Conservation (phyloP, 2,329 filamentous ascomycete genomes). For the Botrytis byssoidea region DNA sequence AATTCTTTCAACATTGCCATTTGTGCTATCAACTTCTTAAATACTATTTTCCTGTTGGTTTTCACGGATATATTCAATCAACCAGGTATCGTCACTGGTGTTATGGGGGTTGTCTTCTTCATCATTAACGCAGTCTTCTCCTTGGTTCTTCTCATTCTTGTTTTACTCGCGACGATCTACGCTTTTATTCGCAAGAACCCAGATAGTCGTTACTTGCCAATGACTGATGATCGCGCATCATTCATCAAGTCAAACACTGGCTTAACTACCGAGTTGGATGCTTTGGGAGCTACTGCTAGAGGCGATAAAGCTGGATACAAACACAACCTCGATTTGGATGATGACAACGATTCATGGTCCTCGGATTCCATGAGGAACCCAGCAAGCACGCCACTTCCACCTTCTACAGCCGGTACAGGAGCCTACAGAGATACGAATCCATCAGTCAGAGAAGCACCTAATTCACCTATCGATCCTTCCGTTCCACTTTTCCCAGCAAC, state of each 20-base stretch:
- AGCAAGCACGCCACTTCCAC: slow-evolving; percentile 40
- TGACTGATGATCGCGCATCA: slow-evolving; percentile 92
- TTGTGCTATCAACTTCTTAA: slow-evolving; percentile 84
- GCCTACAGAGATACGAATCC: slow-evolving; percentile 17
- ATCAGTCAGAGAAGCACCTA: slow-evolving; percentile 40
- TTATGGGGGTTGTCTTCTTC: slow-evolving; percentile 88
- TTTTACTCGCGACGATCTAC: slow-evolving; percentile 73
- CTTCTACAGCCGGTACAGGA: slow-evolving; percentile 35
- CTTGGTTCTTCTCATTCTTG: slow-evolving; percentile 76
- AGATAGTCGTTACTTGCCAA: slow-evolving; percentile 90
- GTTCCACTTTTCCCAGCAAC: slow-evolving; percentile 51
- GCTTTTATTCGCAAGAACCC: slow-evolving; percentile 90
- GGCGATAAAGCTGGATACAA: slow-evolving; percentile 69
- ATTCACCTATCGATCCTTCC: slow-evolving; percentile 50
- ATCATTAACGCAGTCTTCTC: slow-evolving; percentile 82
- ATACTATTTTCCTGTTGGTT: slow-evolving; percentile 82
- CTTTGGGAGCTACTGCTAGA: slow-evolving; percentile 82
- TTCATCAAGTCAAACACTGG: slow-evolving; percentile 97
- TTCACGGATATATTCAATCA: slow-evolving; percentile 86
- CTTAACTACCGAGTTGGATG: slow-evolving; percentile 85
- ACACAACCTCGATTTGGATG: slow-evolving; percentile 63
- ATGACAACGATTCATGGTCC: slow-evolving; percentile 68
- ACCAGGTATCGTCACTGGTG: slow-evolving; percentile 77
- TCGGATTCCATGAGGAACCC: slow-evolving; percentile 54
- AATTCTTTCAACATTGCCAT: slow-evolving; percentile 97